phyloP scores from a whole-genome alignment of 805 yeast genomes.

The Yamadazyma olivae region DNA sequence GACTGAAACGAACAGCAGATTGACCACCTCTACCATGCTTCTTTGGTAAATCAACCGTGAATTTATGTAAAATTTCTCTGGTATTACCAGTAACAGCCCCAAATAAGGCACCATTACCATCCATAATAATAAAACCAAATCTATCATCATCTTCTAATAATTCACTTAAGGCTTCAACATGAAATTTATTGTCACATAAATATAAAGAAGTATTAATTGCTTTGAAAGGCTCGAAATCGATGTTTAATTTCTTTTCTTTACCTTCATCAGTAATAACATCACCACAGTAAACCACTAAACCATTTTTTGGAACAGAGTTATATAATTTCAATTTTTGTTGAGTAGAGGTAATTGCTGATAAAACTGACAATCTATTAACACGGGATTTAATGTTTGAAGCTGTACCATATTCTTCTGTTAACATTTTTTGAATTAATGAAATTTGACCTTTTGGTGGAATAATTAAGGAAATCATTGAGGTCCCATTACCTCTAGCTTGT shows the following conservation, averaged over 20 bases:
- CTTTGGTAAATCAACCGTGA: constrained; percentile 94
- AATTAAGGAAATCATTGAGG: constrained; percentile 96
- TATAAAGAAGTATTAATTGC: constrained; percentile 96
- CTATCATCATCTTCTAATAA: constrained; percentile 92
- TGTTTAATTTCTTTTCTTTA: constrained; percentile 92
- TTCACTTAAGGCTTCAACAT: constrained; percentile 94
- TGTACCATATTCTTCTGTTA: constrained; percentile 98
- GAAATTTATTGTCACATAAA: constrained; percentile 96
- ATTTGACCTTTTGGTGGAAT: constrained; percentile 96
- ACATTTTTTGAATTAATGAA: constrained; percentile 80
- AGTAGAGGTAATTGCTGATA: constrained; percentile 96
- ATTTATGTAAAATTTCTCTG: constrained; percentile 92
- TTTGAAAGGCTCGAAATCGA: constrained; percentile 98
- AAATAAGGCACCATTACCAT: constrained; percentile 97
- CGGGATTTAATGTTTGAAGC: constrained; percentile 98
- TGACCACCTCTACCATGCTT: constrained; percentile 99
- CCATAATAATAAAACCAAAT: constrained; percentile 98
- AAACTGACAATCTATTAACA: constrained; percentile 91
- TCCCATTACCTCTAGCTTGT: constrained; percentile 96
- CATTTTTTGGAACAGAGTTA: constrained; percentile 88
- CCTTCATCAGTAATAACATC: constrained; percentile 97
- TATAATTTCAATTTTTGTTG: constrained; percentile 94
- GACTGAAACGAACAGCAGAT: constrained; percentile 97
- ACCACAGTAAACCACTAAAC: constrained; percentile 96
- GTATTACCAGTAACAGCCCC: constrained; percentile 97